Evolutionary conservation across 768 basidiomycete species (phyloP), one percentile per base, ranked within the genome.

Genomic region (Russula vinacea): DNA sequence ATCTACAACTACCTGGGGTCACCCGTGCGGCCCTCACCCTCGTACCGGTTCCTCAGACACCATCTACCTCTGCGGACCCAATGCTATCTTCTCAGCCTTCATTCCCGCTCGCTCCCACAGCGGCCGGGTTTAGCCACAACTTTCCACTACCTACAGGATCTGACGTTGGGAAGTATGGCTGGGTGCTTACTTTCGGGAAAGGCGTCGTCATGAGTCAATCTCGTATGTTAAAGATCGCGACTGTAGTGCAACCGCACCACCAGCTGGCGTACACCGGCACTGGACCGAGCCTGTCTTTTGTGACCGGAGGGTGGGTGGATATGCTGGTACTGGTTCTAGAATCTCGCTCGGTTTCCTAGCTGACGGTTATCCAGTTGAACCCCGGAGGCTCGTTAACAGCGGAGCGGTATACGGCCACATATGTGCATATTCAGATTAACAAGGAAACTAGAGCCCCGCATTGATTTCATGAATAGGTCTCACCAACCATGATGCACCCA

Each of bases 181-280:
- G 90, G 88, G 76, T 85, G 14, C 80, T 92, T 26, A 88, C 90
- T 71, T 91, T 92, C 69, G 89, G 88, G 1, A 78, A 79, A 24
- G 90, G 90, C 24, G 72, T 92, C 50, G 83, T 91, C 16, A 82
- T 91, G 78, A 86, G 83, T 66, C 89, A 91, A 73, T 81, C 81
- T 22, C 81, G 87, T 53, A 83, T 92, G 83, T 81, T 82, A 62
- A 88, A 87, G 47, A 86, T 92, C 58, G 89, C 89, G 68, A 74
- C 81, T 10, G 77, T 87, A 3, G 77, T 88, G 47, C 82, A 86
- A 70, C 80, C 81, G 44, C 72, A 87, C 65, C 78, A 83, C 45
- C 80, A 78, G 2, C 75, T 83, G 65, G 78, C 77, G 57, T 70
- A 75, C n/a, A 66, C 82, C 56, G 73, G 75, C 35, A 65, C 73